Percentiles rank a stretch among this genome's conserved stretches.
Conservation (phyloP, 2,329 filamentous ascomycete species). For the Bimuria novae-zelandiae region DNA sequence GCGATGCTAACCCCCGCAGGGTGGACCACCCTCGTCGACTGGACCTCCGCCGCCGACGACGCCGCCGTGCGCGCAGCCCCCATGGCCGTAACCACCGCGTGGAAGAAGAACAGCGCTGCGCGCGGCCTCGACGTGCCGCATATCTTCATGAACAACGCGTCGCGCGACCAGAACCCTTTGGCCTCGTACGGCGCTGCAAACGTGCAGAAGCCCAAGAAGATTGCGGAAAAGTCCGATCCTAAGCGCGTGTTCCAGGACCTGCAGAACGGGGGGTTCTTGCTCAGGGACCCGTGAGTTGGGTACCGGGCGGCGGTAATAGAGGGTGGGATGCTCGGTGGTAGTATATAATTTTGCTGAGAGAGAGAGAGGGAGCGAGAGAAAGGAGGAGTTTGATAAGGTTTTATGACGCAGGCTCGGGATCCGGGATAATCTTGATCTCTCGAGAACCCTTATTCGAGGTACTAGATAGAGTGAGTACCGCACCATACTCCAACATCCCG, state of each 20-base stretch:
- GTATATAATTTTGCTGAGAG: too few relatives aligned
- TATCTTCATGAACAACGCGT: slow-evolving; percentile 10
- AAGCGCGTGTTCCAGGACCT: slow-evolving; percentile 15
- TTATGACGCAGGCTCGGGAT: too few relatives aligned
- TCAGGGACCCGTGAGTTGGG: too few relatives aligned
- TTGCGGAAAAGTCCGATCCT: slow-evolving; percentile 9
- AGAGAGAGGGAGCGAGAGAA: too few relatives aligned
- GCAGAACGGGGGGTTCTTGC: slow-evolving; percentile 19
- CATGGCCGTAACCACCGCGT: not conserved
- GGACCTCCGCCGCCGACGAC: slow-evolving; percentile 1
- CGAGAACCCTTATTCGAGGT: too few relatives aligned
- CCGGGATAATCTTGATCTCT: too few relatives aligned
- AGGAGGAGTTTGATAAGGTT: too few relatives aligned
- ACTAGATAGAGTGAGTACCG: too few relatives aligned
- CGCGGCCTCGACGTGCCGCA: slow-evolving; percentile 1
- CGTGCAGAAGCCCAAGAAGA: not conserved
- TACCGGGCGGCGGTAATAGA: too few relatives aligned
- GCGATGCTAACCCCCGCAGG: not conserved
- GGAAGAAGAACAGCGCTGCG: slow-evolving; percentile 3
- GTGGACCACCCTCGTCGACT: slow-evolving; percentile 10
- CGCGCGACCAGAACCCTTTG: slow-evolving; percentile 12
- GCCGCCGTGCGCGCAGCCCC: not conserved
- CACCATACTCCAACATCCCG: too few relatives aligned
- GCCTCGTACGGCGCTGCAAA: slow-evolving; percentile 8
- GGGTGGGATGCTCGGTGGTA: too few relatives aligned